Evolutionary conservation across 805 yeast species (phyloP).

Genomic region (Zygosaccharomyces pseudorouxii): DNA sequence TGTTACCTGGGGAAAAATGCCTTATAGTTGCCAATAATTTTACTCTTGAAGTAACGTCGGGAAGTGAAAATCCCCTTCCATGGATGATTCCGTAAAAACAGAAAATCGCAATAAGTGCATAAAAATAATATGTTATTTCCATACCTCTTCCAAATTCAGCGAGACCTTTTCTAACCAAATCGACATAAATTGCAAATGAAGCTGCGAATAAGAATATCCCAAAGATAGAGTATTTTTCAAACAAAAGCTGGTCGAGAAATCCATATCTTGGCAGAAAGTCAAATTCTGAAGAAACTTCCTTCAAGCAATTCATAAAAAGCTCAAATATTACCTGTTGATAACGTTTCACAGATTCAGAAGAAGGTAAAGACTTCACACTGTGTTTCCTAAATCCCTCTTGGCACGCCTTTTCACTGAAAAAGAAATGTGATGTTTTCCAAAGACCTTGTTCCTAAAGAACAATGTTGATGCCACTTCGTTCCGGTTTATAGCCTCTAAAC

Average conservation of each 20-base stretch:
- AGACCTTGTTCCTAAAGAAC: not conserved
- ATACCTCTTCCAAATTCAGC: no score
- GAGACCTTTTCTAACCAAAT: no score
- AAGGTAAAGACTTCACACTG: not conserved
- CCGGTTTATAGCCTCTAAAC: not conserved
- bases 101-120: no score
- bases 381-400: not conserved
- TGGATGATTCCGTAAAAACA: constrained; percentile 2
- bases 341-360: not conserved
- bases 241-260: no score
- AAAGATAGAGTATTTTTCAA: no score
- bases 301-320: no score
- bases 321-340: no score
- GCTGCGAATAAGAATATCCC: no score
- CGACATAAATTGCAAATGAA: no score
- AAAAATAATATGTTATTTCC: no score
- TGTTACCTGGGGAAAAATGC: not conserved
- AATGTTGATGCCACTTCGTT: not conserved
- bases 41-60: not conserved
- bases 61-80: constrained; percentile 36
- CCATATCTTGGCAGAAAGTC: no score
- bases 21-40: constrained; percentile 2
- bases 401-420: not conserved
- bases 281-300: no score
- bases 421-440: not conserved